Conservation (phyloP, 768 basidiomycete genomes). For the Phlebiopsis gigantea region DNA sequence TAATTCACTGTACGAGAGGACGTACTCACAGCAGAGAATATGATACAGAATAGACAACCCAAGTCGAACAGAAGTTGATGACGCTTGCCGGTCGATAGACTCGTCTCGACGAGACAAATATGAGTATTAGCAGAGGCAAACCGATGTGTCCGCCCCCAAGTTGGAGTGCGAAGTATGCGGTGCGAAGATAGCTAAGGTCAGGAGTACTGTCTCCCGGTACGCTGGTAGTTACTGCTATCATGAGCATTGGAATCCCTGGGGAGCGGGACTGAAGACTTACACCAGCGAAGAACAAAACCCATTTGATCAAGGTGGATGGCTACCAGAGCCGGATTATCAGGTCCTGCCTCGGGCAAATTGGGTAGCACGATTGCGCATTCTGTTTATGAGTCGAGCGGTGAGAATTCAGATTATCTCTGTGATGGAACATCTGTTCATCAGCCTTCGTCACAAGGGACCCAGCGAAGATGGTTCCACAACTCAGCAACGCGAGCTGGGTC, state of each 20-base stretch:
- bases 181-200: not conserved
- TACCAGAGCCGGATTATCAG: too few species aligned
- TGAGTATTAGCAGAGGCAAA: not conserved
- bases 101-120: conserved; percentile 37
- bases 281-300: too few species aligned
- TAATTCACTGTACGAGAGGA: not conserved
- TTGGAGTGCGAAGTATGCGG: not conserved
- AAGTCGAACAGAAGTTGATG: conserved; percentile 53
- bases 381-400: too few species aligned
- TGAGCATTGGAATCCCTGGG: too few species aligned
- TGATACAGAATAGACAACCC: conserved; percentile 49
- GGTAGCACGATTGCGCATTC: too few species aligned
- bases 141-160: not conserved
- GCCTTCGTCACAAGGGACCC: too few species aligned
- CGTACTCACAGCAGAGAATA: conserved; percentile 45
- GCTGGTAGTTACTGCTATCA: not conserved
- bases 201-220: not conserved
- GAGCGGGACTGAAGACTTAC: too few species aligned
- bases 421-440: too few species aligned
- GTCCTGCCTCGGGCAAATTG: too few species aligned
- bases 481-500: too few species aligned
- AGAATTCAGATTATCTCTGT: not conserved
- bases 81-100: conserved; percentile 44
- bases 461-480: too few species aligned
- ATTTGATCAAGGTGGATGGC: too few species aligned